Evolutionary conservation across 352 stramenopile species (phyloP).

Genomic region (Pythium chondricola): DNA sequence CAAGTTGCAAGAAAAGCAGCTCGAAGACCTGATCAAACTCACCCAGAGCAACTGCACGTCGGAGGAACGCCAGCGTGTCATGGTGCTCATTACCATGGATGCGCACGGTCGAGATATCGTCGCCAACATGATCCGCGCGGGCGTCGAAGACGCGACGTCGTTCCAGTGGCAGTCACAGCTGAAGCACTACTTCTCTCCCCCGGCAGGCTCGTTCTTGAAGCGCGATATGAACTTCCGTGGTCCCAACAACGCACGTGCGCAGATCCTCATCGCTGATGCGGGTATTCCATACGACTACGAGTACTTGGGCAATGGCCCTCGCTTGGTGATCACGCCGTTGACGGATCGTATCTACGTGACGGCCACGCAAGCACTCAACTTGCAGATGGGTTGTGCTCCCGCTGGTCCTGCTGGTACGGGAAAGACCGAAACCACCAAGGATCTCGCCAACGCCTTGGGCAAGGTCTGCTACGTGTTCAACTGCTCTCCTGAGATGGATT

Average conservation of each 20-base stretch:
- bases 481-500: constrained; percentile 96
- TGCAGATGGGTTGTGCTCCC: constrained; percentile 84
- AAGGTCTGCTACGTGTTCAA: constrained; percentile 97
- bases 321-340: constrained; percentile 93
- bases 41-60: constrained; percentile 90
- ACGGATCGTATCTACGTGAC: constrained; percentile 97
- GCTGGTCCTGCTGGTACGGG: constrained; percentile 85
- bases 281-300: constrained; percentile 96
- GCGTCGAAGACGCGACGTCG: constrained; percentile 71
- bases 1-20: constrained; percentile 88
- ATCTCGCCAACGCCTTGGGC: constrained; percentile 91
- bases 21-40: constrained; percentile 91
- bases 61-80: constrained; percentile 90
- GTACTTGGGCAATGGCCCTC: constrained; percentile 93
- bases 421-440: constrained; percentile 95
- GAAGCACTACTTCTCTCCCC: constrained; percentile 92
- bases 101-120: constrained; percentile 93
- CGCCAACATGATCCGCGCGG: constrained; percentile 91
- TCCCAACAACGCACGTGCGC: constrained; percentile 63
- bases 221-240: constrained; percentile 87
- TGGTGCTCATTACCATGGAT: constrained; percentile 96
- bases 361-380: constrained; percentile 91
- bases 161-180: constrained; percentile 96
- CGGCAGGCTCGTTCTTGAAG: constrained; percentile 85
- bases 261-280: constrained; percentile 91